Conservation (phyloP, 2,329 filamentous ascomycete genomes). For the Cladophialophora bantiana region DNA sequence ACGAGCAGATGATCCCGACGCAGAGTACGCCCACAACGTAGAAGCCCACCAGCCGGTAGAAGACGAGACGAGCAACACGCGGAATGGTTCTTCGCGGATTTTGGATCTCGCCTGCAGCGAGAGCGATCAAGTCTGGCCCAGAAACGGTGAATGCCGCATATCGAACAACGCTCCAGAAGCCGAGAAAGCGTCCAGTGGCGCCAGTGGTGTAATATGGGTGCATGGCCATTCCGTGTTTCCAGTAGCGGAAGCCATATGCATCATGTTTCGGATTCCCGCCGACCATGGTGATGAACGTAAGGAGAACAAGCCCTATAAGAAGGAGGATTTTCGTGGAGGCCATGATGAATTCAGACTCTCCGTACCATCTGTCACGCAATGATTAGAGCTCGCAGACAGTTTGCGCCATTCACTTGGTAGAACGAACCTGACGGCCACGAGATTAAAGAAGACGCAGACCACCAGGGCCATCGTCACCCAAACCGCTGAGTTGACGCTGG, state of each 20-base stretch:
- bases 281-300: constrained; percentile 81
- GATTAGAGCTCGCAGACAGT: constrained; percentile 2
- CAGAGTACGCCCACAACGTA: constrained; percentile 76
- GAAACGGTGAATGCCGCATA: constrained; percentile 70
- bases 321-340: constrained; percentile 73
- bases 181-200: constrained; percentile 70
- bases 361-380: constrained; percentile 61
- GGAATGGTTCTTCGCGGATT: constrained; percentile 74
- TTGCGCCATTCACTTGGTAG: background rate
- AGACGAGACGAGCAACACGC: constrained; percentile 75
- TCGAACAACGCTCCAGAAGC: constrained; percentile 75
- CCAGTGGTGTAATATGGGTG: constrained; percentile 69
- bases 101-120: constrained; percentile 70
- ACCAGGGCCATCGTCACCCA: constrained; percentile 53
- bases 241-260: constrained; percentile 73
- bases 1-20: constrained; percentile 72
- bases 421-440: constrained; percentile 68
- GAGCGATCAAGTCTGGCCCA: constrained; percentile 68
- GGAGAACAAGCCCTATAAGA: constrained; percentile 71
- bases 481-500: constrained; percentile 51
- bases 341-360: constrained; percentile 75
- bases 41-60: constrained; percentile 77
- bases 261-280: constrained; percentile 77
- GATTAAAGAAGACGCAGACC: constrained; percentile 64
- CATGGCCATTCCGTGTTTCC: constrained; percentile 69